Evolutionary conservation across 2,329 filamentous ascomycete species (phyloP), one percentile per base, ranked within the genome.

Genomic region (Byssoonygena ceratinophila): DNA sequence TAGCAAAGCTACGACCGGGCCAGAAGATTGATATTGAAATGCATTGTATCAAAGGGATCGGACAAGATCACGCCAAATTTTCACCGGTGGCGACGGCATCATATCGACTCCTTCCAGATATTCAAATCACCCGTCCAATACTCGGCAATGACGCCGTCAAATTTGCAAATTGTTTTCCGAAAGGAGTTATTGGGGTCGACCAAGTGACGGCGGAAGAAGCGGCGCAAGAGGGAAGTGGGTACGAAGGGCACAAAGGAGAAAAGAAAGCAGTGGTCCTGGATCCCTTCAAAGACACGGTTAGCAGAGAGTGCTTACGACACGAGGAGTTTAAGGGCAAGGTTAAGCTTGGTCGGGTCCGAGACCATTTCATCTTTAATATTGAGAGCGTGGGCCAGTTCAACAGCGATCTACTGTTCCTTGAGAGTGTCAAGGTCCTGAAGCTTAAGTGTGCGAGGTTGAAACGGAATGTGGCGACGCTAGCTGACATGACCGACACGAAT

Each of bases 331-430:
- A 92, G 70, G 87, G 83, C 66, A 98, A 96, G 75, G 92, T 98
- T 58, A 90, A 89, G 75, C 80, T 98, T 29, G 92, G 92, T 40
- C 79, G 94, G 51, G 76, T 89, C 61, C 78, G 89, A 59, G 92
- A 98, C 68, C 94, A 98, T 73, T 98, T 98, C 69, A 97, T 98
- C 70, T 98, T 92, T 76, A 85, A 82, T 51, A 78, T 98, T 32
- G 92, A 98, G 76, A 96, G 90, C 74, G 84, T 88, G 0, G 94
- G 92, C 4, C 92, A 98, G 72, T 94, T 88, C 75, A 84, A 92
- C 54, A 95, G 89, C 65, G 91, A 97, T 63, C 83, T 89, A 70
- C 76, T 98, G 58, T 97, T 98, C 74, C 71, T 98, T 53, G 89
- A 97, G 71, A 83, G 87, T 25, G 79, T 98, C 47, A 85, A 84